These are phyloP conservation scores for Venturia pyrina DNA, from an alignment of 2,329 filamentous ascomycete genomes.

Conservation along the genomic window DNA sequence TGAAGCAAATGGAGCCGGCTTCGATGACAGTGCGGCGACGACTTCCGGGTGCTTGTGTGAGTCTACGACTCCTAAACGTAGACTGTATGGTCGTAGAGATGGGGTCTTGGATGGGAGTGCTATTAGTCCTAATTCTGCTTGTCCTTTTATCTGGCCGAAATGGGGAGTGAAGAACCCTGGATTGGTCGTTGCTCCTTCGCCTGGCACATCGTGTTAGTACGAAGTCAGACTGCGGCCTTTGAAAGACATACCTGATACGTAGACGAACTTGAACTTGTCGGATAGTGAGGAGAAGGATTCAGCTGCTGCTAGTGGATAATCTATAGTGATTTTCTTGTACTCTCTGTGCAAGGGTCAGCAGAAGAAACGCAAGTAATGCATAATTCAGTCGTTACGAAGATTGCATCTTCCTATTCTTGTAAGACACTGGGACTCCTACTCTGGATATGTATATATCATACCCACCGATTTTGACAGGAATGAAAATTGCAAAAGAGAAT, in stretches of 20 bases:
- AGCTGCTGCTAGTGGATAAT: conserved; percentile 55
- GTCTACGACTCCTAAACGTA: conserved; percentile 54
- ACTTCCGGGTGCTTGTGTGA: conserved; percentile 30
- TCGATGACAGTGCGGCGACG: conserved; percentile 23
- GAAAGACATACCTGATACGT: conserved; percentile 42
- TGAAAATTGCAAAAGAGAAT: too few species aligned
- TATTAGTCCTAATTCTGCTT: conserved; percentile 51
- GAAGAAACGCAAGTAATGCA: too few species aligned
- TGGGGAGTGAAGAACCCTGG: conserved; percentile 44
- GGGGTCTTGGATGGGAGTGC: conserved; percentile 37
- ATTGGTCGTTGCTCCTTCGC: conserved; percentile 44
- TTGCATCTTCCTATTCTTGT: too few species aligned
- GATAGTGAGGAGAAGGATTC: conserved; percentile 46
- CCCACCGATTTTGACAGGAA: too few species aligned
- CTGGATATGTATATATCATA: too few species aligned
- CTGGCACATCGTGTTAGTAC: neutral
- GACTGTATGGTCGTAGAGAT: conserved; percentile 43
- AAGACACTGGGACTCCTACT: too few species aligned
- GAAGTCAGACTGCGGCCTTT: neutral
- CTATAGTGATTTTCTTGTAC: conserved; percentile 58
- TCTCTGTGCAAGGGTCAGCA: conserved; percentile 28
- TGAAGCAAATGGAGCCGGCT: conserved; percentile 18
- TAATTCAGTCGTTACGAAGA: too few species aligned
- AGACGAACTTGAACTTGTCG: conserved; percentile 55
- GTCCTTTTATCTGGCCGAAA: conserved; percentile 58